Base-by-base conservation (phyloP, 2,329 filamentous ascomycete genomes). In the Ascocoryne sarcoides region DNA sequence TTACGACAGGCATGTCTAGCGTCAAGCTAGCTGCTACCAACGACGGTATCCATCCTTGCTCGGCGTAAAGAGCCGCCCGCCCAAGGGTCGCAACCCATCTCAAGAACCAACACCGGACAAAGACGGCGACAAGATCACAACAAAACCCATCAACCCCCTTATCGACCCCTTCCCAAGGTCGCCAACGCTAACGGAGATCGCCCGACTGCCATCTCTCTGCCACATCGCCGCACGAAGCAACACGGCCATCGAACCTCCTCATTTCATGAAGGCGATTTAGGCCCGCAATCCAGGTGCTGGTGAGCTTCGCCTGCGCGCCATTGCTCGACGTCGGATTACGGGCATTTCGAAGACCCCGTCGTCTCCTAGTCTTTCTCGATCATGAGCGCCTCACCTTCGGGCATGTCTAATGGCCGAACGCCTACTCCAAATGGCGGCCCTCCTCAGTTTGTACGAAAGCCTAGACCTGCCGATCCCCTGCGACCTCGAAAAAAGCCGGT, bases 401-500 rank as follows among this genome's bases (percentile, higher is more conserved):
- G 66, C 43, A 61, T 64, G 40, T 65, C 68, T 3, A 65, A 66
- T 49, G 64, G 64, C 45, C 65, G 62, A 40, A 66, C 62, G 31
- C 67, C 67, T 36, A 68, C 65, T 4, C 65, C 67, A n/a, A 66
- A 65, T 56, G 66, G 67, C 41, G 69, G 65, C 46, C 64, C 57
- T 43, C 63, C 62, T 35, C 60, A 65, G 51, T 64, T 61, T 41
- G 61, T 66, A 28, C 66, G 71, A 40, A 71, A 69, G 43, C 67
- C 67, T 9, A 70, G 69, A 43, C 64, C 63, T 34, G 66, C 68
- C 41, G 78, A 85, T 52, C 82, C 82, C 20, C 65, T 85, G 15
- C 76, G 82, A 37, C 68, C 78, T 38, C 71, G 76, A 32, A 77
- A 80, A 55, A 75, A 69, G 48, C 64, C 66, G 2, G 44, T 58